Percentiles rank a stretch among this genome's conserved stretches.
These are phyloP conservation scores for Populus euphratica DNA, from an alignment of 345 rosid genomes.

Conservation along the genomic window DNA sequence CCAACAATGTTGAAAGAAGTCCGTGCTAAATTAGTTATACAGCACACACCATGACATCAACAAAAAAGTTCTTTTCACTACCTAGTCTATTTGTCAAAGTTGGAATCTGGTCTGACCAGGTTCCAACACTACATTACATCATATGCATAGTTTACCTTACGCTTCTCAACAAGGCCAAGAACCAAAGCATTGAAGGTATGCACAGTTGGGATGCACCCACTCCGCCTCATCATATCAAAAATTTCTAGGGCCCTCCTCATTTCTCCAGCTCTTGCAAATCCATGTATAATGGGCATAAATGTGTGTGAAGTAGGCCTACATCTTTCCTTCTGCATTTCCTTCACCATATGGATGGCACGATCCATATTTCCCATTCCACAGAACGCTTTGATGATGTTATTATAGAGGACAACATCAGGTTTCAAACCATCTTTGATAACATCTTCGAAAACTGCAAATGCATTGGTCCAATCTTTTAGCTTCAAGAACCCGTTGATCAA, in stretches of 20 bases:
- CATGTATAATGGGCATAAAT: conserved; percentile 86
- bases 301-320: conserved; percentile 78
- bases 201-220: conserved; percentile 90
- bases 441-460: conserved; percentile 85
- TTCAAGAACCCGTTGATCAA: conserved; percentile 84
- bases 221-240: conserved; percentile 86
- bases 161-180: conserved; percentile 85
- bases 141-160: conserved; percentile 51
- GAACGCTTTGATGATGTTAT: conserved; percentile 77
- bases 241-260: conserved; percentile 70
- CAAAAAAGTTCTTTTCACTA: background rate
- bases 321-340: conserved; percentile 84
- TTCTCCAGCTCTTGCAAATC: conserved; percentile 79
- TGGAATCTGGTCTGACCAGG: background rate
- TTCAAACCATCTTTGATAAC: conserved; percentile 64
- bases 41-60: background rate
- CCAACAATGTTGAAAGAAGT: background rate
- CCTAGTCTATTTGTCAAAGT: background rate
- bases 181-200: conserved; percentile 90
- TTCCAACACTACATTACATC: background rate
- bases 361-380: conserved; percentile 99
- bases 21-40: background rate
- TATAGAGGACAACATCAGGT: conserved; percentile 85
- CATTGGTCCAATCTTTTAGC: conserved; percentile 94
- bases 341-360: conserved; percentile 74